A percentile compares a stretch with the other conserved stretches of the same genome.
phyloP scores from a whole-genome alignment of 1,139 yeast genomes.

The Arxiozyma bovina region DNA sequence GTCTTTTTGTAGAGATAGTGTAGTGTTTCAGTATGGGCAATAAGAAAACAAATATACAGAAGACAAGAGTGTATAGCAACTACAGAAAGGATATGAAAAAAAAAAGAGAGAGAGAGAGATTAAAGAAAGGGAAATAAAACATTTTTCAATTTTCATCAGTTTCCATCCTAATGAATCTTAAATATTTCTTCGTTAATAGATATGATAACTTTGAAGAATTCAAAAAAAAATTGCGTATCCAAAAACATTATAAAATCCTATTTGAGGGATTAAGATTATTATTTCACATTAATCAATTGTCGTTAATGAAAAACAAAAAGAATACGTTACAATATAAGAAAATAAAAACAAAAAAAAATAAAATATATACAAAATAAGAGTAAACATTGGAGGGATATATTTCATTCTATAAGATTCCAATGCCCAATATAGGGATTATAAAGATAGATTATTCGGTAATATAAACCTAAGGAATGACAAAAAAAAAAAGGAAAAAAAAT shows the following conservation, averaged over 20 bases:
- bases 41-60: too few species aligned
- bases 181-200: neutral
- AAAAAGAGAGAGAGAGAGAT: neutral
- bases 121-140: neutral
- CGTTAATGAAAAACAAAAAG: neutral
- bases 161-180: neutral
- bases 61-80: neutral
- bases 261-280: neutral
- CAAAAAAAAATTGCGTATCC: neutral
- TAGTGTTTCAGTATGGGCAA: too few species aligned
- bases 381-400: neutral
- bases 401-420: neutral
- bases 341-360: neutral
- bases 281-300: neutral
- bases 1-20: too few species aligned
- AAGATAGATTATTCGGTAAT: too few species aligned
- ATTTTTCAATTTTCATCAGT: neutral
- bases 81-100: neutral
- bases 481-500: too few species aligned
- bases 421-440: neutral
- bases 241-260: neutral
- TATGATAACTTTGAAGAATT: neutral
- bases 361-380: neutral
- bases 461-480: neutral
- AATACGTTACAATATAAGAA: too few species aligned